Conservation (phyloP, 1,139 yeast genomes). For the Geotrichum fermentans region DNA sequence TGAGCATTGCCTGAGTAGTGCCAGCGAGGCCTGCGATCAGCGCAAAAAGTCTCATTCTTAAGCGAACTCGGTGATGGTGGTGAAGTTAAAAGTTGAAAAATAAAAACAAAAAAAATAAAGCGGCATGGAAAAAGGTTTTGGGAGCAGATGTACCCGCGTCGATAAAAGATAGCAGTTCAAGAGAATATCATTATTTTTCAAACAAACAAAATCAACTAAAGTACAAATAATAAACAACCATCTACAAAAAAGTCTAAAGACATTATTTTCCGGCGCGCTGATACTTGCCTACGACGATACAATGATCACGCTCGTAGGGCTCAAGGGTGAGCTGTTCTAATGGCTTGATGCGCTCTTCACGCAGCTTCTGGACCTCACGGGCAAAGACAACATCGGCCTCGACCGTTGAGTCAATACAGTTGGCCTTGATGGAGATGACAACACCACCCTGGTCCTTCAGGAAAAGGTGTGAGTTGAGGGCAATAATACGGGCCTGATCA, state of each 20-base stretch:
- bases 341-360: slow-evolving; percentile 98
- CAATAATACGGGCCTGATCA: slow-evolving; percentile 99
- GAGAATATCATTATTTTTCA: neutral
- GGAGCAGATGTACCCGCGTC: neutral
- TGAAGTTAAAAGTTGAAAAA: neutral
- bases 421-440: slow-evolving; percentile 46
- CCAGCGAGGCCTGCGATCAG: slow-evolving; percentile 19
- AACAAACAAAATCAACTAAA: neutral
- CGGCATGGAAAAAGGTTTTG: neutral
- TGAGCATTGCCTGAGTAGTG: slow-evolving; percentile 38
- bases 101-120: neutral
- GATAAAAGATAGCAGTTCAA: neutral
- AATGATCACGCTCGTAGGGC: slow-evolving; percentile 99
- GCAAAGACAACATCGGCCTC: slow-evolving; percentile 95
- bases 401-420: slow-evolving; percentile 93
- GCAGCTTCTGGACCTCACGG: slow-evolving; percentile 94
- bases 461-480: slow-evolving; percentile 95
- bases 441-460: slow-evolving; percentile 87
- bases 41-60: slow-evolving; percentile 2
- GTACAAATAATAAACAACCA: neutral
- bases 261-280: slow-evolving; percentile 79
- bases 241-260: slow-evolving; percentile 1
- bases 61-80: neutral
- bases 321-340: slow-evolving; percentile 91
- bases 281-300: slow-evolving; percentile 96